phyloP scores from a whole-genome alignment of 345 rosid species.

The Hevea brasiliensis region DNA sequence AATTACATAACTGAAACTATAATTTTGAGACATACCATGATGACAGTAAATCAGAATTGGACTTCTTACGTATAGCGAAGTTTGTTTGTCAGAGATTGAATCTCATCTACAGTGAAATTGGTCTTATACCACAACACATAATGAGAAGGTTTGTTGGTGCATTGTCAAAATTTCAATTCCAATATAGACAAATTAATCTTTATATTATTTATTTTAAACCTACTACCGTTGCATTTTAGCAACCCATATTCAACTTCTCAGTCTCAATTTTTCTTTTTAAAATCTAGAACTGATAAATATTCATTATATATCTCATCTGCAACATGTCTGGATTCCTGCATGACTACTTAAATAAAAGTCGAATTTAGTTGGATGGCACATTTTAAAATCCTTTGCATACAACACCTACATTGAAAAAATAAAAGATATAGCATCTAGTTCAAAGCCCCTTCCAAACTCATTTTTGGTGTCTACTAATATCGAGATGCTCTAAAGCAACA shows the following conservation, averaged over 20 bases:
- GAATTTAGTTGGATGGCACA: conserved; percentile 47
- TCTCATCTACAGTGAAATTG: conserved; percentile 39
- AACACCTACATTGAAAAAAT: conserved; percentile 31
- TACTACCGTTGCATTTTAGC: too few species aligned
- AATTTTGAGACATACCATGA: background rate
- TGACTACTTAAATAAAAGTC: conserved; percentile 45
- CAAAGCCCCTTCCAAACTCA: conserved; percentile 83
- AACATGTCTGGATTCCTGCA: conserved; percentile 44
- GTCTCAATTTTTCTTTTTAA: too few species aligned
- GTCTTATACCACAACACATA: conserved; percentile 46
- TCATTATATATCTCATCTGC: background rate
- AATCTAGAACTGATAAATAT: too few species aligned
- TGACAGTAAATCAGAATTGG: background rate
- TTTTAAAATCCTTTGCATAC: conserved; percentile 41
- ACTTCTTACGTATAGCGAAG: conserved; percentile 38
- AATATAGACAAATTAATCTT: background rate
- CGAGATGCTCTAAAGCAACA: conserved; percentile 75
- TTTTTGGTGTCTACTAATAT: conserved; percentile 93
- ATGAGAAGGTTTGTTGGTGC: conserved; percentile 45
- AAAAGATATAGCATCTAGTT: conserved; percentile 3
- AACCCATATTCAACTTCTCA: too few species aligned
- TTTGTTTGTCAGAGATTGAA: conserved; percentile 40
- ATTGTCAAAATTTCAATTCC: conserved; percentile 22
- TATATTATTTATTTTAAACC: background rate
- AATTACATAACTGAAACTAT: background rate